Conservation (phyloP, 331 rosid genomes). For the Malus hybrid region DNA sequence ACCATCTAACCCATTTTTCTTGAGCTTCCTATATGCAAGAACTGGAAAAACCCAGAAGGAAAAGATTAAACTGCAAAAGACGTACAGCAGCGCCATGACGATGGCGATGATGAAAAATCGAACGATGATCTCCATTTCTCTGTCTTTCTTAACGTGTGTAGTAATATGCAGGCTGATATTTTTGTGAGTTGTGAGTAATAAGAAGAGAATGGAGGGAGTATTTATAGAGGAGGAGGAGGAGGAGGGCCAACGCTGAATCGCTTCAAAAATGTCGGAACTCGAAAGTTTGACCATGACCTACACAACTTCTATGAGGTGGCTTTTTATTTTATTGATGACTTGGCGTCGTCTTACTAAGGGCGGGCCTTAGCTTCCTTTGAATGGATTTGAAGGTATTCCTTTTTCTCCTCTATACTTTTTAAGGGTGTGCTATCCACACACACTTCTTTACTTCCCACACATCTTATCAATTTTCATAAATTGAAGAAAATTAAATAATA, state of each 20-base stretch:
- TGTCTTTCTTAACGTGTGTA: neutral
- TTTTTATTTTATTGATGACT: too few species aligned
- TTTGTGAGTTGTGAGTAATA: neutral
- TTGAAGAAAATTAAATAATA: too few species aligned
- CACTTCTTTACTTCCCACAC: too few species aligned
- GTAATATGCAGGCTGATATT: neutral
- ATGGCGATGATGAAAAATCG: neutral
- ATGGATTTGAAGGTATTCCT: too few species aligned
- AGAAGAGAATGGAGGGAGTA: neutral
- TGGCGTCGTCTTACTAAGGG: too few species aligned
- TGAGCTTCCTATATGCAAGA: conserved; percentile 31
- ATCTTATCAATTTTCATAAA: too few species aligned
- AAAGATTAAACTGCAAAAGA: conserved; percentile 22
- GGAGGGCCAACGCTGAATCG: too few species aligned
- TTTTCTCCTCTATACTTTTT: too few species aligned
- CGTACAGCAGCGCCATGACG: neutral
- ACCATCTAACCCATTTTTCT: conserved; percentile 62
- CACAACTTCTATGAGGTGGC: too few species aligned
- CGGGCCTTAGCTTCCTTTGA: too few species aligned
- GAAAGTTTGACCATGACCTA: too few species aligned
- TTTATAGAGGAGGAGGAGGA: neutral
- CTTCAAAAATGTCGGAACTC: too few species aligned
- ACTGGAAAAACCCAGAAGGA: conserved; percentile 64
- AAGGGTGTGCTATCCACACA: fast-evolving
- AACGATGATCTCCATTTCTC: conserved; percentile 14